Base-by-base conservation (phyloP, 139 green algal genomes). In the Pseudopediastrum boryanum region DNA sequence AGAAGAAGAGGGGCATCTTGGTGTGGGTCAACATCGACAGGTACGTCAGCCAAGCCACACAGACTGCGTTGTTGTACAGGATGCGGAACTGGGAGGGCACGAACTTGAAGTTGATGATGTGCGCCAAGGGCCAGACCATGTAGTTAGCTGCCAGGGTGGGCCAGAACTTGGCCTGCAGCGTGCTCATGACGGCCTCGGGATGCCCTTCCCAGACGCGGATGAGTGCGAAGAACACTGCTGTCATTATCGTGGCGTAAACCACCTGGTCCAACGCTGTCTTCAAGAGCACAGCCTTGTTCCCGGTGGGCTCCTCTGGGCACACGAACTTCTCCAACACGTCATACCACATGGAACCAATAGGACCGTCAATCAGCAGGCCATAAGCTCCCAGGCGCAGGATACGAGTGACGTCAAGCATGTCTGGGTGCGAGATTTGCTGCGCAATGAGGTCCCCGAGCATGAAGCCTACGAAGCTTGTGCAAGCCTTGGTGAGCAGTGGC, bases 381-480 rank as follows among this genome's bases (percentile, higher is more conserved):
- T 87, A 93, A n/a, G 85, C 36, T 2, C 77, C 74, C 69, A 87
- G 67, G 2, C 82, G 65, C 39, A 76, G 33, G 12, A 68, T 81
- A 0, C 85, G 75, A 25, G 80, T 23, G 0, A 63, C 25, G 52
- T 89, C 84, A 59, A 89, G 21, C 3, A 52, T 33, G 13, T 42
- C 66, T 5, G 75, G 74, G 29, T 74, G 62, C 23, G 36, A n/a
- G 5, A 70, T 59, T 43, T 78, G 68, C 59, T 78, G 90, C 25
- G 90, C 90, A 16, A 93, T 71, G 3, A 87, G 29, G 52, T 94
- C 90, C 25, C 90, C 90, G 4, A 94, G 51, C 1, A 88, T 69
- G 58, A 94, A 94, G 10, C 90, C 90, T 2, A 89, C 41, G 19
- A 93, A 83, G 23, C 59, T 84, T 7, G 89, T 94, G 29, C 79